phyloP scores from a whole-genome alignment of 768 basidiomycete species.

The Coprinellus micaceus region DNA sequence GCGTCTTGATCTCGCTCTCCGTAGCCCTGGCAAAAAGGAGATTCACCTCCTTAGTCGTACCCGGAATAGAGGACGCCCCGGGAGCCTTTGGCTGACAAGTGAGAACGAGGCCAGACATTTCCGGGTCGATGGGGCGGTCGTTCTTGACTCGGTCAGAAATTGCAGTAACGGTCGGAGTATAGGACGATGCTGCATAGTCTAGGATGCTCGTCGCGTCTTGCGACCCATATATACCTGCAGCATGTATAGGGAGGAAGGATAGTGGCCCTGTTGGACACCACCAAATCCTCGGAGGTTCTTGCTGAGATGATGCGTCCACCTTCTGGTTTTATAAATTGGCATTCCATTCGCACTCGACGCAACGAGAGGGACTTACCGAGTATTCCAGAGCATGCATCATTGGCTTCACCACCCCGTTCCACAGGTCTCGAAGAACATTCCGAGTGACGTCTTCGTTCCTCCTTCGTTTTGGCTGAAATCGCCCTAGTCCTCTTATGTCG shows the following conservation, averaged over 20 bases:
- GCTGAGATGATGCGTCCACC: not conserved
- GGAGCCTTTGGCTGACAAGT: slow-evolving; percentile 9
- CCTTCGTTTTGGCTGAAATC: too few relatives aligned
- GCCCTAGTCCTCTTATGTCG: too few relatives aligned
- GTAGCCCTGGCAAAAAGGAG: not conserved
- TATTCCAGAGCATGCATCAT: not conserved
- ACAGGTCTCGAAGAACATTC: not conserved
- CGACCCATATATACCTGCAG: slow-evolving; percentile 26
- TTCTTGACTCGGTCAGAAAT: slow-evolving; percentile 7
- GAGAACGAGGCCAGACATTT: not conserved
- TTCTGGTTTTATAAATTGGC: not conserved
- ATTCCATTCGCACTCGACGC: too few relatives aligned
- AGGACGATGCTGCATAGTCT: slow-evolving; percentile 18
- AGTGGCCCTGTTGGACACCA: slow-evolving; percentile 29
- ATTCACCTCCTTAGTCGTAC: slow-evolving; percentile 6
- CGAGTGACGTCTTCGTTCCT: not conserved
- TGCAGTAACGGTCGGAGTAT: slow-evolving; percentile 12
- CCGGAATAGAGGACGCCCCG: slow-evolving; percentile 3
- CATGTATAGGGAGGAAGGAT: slow-evolving; percentile 34
- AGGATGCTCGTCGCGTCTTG: not conserved
- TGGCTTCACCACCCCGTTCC: not conserved
- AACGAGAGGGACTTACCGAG: not conserved
- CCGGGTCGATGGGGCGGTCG: not conserved
- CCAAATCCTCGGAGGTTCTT: slow-evolving; percentile 15
- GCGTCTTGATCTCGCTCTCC: not conserved